Percentiles rank a stretch among this genome's conserved stretches.
These are phyloP conservation scores for Paecilomyces niveus DNA, from an alignment of 2,329 filamentous ascomycete species.

Conservation along the genomic window DNA sequence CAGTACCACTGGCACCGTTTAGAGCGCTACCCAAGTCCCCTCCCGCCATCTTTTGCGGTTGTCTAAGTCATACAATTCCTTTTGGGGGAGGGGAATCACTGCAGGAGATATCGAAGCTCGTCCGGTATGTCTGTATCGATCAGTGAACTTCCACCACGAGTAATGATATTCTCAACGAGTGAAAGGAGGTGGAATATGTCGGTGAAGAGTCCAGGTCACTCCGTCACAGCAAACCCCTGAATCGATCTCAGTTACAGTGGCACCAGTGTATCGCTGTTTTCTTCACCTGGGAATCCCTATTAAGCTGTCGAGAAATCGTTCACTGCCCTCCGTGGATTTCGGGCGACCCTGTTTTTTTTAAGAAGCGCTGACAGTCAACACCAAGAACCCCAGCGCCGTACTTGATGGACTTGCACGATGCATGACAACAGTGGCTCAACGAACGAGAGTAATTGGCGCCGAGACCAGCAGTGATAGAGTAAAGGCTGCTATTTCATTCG, in stretches of 20 bases:
- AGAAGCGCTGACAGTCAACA: background rate
- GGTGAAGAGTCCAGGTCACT: too few species aligned
- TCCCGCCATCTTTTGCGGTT: slow-evolving; percentile 7
- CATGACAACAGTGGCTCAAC: slow-evolving; percentile 23
- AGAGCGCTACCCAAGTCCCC: slow-evolving; percentile 26
- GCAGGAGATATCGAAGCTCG: background rate
- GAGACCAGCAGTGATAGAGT: background rate
- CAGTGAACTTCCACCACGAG: background rate
- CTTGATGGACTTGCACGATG: background rate
- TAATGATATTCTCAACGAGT: background rate
- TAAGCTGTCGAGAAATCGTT: too few species aligned
- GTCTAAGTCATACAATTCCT: background rate
- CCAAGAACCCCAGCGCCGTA: background rate
- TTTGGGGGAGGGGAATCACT: background rate
- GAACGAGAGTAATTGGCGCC: background rate
- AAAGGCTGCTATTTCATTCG: background rate
- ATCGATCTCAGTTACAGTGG: too few species aligned
- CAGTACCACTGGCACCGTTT: slow-evolving; percentile 28
- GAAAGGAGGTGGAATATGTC: too few species aligned
- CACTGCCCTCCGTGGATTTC: too few species aligned
- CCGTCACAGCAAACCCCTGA: too few species aligned
- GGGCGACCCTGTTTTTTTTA: background rate
- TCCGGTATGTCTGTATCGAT: background rate
- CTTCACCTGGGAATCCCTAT: too few species aligned
- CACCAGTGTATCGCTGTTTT: too few species aligned